phyloP scores from a whole-genome alignment of 129 eudicot genomes.

The Artemisia argyi region DNA sequence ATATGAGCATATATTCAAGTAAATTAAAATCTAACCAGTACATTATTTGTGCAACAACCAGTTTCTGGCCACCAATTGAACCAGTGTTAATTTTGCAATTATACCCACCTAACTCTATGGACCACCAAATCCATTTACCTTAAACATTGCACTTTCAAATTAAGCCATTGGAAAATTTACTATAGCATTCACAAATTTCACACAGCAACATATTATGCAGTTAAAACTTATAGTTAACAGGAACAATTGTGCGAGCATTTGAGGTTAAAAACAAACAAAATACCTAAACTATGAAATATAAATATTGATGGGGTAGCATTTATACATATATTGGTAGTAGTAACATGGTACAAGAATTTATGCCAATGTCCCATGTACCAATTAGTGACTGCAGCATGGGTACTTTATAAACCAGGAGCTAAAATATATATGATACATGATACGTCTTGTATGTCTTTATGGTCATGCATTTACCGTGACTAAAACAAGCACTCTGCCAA shows the following conservation, averaged over 20 bases:
- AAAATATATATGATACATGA: background rate
- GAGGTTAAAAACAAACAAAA: no score
- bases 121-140: slow-evolving; percentile 17
- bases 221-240: no score
- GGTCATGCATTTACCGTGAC: slow-evolving; percentile 21
- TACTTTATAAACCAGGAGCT: background rate
- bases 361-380: slow-evolving; percentile 22
- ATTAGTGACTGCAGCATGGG: background rate
- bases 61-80: slow-evolving; percentile 23
- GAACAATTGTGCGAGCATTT: no score
- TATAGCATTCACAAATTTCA: background rate
- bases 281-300: background rate
- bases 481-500: slow-evolving; percentile 5
- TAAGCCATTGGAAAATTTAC: background rate
- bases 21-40: background rate
- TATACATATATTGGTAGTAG: background rate
- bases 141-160: background rate
- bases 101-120: slow-evolving; percentile 5
- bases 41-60: slow-evolving; percentile 17
- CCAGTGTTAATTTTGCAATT: slow-evolving; percentile 23
- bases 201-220: background rate
- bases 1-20: no score
- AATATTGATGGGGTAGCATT: background rate
- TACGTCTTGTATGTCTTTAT: slow-evolving; percentile 18
- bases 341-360: slow-evolving; percentile 10